These are phyloP conservation scores for Eudorina sp. DNA, from an alignment of 139 green algal genomes.

Conservation along the genomic window DNA sequence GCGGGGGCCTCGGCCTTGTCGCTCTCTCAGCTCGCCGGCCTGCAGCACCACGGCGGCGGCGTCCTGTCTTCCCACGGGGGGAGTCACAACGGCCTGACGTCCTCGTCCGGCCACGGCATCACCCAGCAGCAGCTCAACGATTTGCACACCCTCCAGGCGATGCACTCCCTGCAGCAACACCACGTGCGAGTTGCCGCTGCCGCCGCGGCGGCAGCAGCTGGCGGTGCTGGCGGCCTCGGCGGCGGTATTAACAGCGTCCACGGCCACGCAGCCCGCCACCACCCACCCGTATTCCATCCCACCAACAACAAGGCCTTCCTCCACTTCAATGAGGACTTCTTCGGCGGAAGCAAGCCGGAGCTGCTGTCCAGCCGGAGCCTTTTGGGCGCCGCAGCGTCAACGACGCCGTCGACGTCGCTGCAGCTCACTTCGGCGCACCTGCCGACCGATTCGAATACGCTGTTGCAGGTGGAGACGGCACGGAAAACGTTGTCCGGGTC, in stretches of 20 bases:
- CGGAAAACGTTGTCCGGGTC: slow-evolving; percentile 21
- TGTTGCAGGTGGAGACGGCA: slow-evolving; percentile 7
- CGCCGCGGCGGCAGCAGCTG: not conserved
- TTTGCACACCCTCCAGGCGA: slow-evolving; percentile 28
- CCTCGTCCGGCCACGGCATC: not conserved
- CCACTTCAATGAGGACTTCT: slow-evolving; percentile 51
- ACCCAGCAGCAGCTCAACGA: not conserved
- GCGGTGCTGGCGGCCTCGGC: no score
- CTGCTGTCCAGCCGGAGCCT: not conserved
- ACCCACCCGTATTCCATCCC: slow-evolving; percentile 26
- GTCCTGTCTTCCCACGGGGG: not conserved
- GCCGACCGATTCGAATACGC: slow-evolving; percentile 17
- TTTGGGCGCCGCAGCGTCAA: not conserved
- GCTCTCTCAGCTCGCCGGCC: not conserved
- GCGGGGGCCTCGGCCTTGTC: not conserved
- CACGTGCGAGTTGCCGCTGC: not conserved
- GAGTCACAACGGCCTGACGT: not conserved
- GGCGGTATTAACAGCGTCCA: no score
- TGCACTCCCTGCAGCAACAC: slow-evolving; percentile 33
- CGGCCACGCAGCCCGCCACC: not conserved
- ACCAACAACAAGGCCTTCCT: slow-evolving; percentile 50
- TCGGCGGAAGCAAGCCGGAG: slow-evolving; percentile 20
- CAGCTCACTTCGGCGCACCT: slow-evolving; percentile 33
- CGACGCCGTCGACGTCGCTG: slow-evolving; percentile 36
- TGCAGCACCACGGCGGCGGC: slow-evolving; percentile 2